Evolutionary conservation across 2,329 filamentous ascomycete genomes (phyloP), one percentile per base, ranked within the genome.

Genomic region (Talaromyces sp.): DNA sequence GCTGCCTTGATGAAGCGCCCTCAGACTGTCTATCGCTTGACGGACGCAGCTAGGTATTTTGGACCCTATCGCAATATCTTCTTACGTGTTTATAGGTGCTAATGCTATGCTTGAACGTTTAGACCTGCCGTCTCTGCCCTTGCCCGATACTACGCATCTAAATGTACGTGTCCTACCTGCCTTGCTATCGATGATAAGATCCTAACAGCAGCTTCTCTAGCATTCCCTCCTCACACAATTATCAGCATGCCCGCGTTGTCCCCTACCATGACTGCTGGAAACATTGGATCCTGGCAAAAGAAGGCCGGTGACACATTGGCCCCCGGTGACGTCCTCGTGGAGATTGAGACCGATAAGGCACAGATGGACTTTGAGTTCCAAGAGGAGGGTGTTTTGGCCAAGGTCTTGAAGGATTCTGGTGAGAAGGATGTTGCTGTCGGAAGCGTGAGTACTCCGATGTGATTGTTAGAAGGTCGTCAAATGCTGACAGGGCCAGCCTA

Each of bases 321-420:
- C 65, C 93, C 96, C 61, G 95, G 95, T 78, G 95, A 99, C 78
- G 95, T 99, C 56, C 83, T 99, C 72, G 93, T 97, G 72, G 93
- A 97, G 85, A 97, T 98, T 75, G 95, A 99, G 87, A 99, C 95
- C 73, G 95, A 99, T 82, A 99, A 99, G 87, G 95, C 95, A 70
- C 95, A 98, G 84, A 99, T 99, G 95, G 95, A 99, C 84, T 98
- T 99, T 79, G 95, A 99, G 82, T 98, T 96, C 82, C 95, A 99
- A 82, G 95, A 99, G 76, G 95, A 98, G 78, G 95, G 94, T 84
- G 87, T 96, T 67, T 85, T 99, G 71, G 94, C 95, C 74, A 97
- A 97, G 86, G 86, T 98, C 69, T 84, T 99, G 75, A 95, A 93
- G 83, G 91, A 97, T 54, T 89, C 90, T 67, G 96, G 96, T 70